These are phyloP conservation scores for Casuarina cunninghamiana DNA, from an alignment of 306 rosid species.

Conservation along the genomic window DNA sequence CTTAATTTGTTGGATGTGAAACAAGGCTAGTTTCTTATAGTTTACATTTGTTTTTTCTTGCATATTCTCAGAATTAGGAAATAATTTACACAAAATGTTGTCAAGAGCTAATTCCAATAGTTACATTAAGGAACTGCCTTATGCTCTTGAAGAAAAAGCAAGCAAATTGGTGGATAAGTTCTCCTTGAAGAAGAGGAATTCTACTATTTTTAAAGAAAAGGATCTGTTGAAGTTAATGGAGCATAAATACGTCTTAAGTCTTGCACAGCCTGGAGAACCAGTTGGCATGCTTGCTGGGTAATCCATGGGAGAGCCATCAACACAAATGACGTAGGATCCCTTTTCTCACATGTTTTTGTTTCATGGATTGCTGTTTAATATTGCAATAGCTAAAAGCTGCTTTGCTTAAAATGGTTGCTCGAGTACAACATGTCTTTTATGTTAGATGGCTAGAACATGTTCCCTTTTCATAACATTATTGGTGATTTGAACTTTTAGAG, in stretches of 20 bases:
- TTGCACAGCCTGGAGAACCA: constrained; percentile 95
- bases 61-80: constrained; percentile 74
- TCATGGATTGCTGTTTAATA: not conserved
- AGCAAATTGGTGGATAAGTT: constrained; percentile 37
- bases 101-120: constrained; percentile 58
- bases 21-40: constrained; percentile 21
- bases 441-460: constrained; percentile 2
- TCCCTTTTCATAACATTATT: not conserved
- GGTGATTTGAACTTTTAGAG: not conserved
- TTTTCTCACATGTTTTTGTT: not conserved
- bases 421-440: constrained; percentile 1
- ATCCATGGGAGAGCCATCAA: constrained; percentile 96
- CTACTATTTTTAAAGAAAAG: constrained; percentile 25
- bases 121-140: constrained; percentile 68
- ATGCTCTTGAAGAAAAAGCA: constrained; percentile 59
- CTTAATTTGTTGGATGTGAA: constrained; percentile 1
- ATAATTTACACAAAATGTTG: constrained; percentile 51
- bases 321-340: constrained; percentile 86
- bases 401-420: not conserved
- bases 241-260: constrained; percentile 80
- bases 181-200: constrained; percentile 39
- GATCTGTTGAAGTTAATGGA: constrained; percentile 79
- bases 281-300: constrained; percentile 96
- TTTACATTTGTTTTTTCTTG: constrained; percentile 15
- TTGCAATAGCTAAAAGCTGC: not conserved